Evolutionary conservation across 805 yeast genomes (phyloP), one percentile per base, ranked within the genome.

Genomic region (Pichia rugopelliculosa): DNA sequence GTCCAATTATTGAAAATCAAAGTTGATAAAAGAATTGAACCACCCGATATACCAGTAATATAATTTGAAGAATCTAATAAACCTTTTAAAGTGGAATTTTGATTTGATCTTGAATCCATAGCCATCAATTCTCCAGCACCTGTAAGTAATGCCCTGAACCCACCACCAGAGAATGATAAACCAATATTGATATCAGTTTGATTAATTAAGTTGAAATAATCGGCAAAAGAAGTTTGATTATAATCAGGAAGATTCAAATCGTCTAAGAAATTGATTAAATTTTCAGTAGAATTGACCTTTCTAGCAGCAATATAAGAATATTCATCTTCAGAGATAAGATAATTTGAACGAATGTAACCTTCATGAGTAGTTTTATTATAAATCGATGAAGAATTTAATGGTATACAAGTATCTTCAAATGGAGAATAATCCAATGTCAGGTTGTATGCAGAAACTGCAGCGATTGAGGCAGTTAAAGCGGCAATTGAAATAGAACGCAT

Each of bases 121-220:
- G 90, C 95, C 3, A 86, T 70, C n/a, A 87, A 59, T 61, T 79
- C 79, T 30, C 96, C 96, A 7, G 95, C 95, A 17, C 95, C 95
- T 40, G 73, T 67, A 42, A 87, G 66, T 84, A 87, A 82, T 36
- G 96, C 93, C 53, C 96, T 75, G 62, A 83, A 86, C 3, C 95
- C 93, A 56, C 96, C 96, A 36, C 95, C 96, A 15, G 88, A 76
- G 51, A 80, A 76, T 4, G 88, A 80, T 30, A 75, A 54, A 23
- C 80, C 87, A 41, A 83, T 66, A 39, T 69, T 70, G 52, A 75
- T 66, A n/a, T 72, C 48, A 40, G 50, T 40, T 20, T 62, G 58
- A 51, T 66, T 59, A 36, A 68, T 58, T 4, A 59, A 51, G 25
- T 64, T 62, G 23, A 72, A 61, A 36, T 56, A 61, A 26, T 55